Evolutionary conservation across 2,329 filamentous ascomycete species (phyloP).

Genomic region (Pseudogymnoascus sp.): DNA sequence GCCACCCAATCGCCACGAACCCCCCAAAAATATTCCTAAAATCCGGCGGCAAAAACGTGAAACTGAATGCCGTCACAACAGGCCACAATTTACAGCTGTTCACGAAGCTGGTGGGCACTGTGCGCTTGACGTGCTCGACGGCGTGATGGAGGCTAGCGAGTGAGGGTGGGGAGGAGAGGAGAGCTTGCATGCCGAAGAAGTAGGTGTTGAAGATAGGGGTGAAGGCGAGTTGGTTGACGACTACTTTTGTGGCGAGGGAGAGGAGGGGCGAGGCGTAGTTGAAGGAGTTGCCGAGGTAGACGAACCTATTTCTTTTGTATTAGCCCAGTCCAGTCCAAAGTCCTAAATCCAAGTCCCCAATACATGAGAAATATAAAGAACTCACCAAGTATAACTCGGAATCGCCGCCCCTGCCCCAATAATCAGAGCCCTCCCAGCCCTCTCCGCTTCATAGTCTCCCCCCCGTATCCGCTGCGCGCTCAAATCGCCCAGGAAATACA

Average conservation of each 20-base stretch:
- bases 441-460: constrained; percentile 54
- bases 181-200: constrained; percentile 73
- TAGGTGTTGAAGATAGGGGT: constrained; percentile 76
- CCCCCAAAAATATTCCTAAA: constrained; percentile 76
- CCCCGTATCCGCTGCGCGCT: constrained; percentile 51
- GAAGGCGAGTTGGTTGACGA: constrained; percentile 71
- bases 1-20: constrained; percentile 77
- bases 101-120: constrained; percentile 65
- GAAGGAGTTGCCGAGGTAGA: constrained; percentile 73
- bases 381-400: constrained; percentile 74
- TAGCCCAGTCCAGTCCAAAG: background rate
- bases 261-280: constrained; percentile 68
- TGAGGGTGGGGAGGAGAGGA: constrained; percentile 40
- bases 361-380: constrained; percentile 2
- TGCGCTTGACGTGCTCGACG: constrained; percentile 57
- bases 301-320: constrained; percentile 46
- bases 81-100: constrained; percentile 89
- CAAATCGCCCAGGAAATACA: constrained; percentile 72
- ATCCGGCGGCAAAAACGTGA: constrained; percentile 72
- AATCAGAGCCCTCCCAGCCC: constrained; percentile 62
- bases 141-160: constrained; percentile 12
- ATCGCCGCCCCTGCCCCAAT: constrained; percentile 69
- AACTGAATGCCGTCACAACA: constrained; percentile 74
- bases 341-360: background rate
- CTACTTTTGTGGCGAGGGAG: constrained; percentile 68